Percentiles rank a stretch among this genome's conserved stretches.
phyloP scores from a whole-genome alignment of 2,329 filamentous ascomycete species.

The Ceratocystis variospora region DNA sequence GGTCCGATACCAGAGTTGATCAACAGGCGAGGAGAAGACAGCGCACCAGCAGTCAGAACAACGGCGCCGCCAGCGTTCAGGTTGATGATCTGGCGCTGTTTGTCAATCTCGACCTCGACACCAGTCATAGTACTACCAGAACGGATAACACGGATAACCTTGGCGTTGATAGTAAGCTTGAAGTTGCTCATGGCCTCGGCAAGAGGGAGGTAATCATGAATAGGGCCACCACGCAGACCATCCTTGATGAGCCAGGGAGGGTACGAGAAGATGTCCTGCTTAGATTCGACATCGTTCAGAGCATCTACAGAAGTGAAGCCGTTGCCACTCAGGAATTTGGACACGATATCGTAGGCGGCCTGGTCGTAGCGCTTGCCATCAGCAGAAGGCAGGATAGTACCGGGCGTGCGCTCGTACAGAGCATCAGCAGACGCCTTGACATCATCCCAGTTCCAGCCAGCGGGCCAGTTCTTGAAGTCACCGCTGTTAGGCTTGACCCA shows the following conservation, averaged over 20 bases:
- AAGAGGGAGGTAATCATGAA: constrained; percentile 55
- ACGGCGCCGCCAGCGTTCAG: constrained; percentile 40
- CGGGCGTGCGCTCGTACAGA: constrained; percentile 57
- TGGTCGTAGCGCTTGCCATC: constrained; percentile 54
- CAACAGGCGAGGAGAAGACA: constrained; percentile 54
- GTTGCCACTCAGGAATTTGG: constrained; percentile 42
- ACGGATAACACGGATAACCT: constrained; percentile 53
- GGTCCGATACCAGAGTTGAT: constrained; percentile 56
- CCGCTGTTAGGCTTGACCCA: constrained; percentile 50
- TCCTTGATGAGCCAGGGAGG: constrained; percentile 53
- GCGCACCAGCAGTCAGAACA: constrained; percentile 45
- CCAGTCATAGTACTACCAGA: constrained; percentile 48
- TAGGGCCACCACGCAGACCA: constrained; percentile 53
- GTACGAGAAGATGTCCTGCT: constrained; percentile 51
- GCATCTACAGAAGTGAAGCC: constrained; percentile 48
- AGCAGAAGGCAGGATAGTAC: constrained; percentile 49
- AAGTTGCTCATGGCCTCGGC: constrained; percentile 50
- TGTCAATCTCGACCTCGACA: constrained; percentile 46
- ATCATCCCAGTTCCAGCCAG: constrained; percentile 54
- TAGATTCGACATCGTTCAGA: constrained; percentile 45
- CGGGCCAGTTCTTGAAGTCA: constrained; percentile 59
- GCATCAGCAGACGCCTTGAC: constrained; percentile 44
- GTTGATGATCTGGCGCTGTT: constrained; percentile 31
- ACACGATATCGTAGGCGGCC: constrained; percentile 50
- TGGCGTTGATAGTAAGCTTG: constrained; percentile 50